Conservation (phyloP, 495 filamentous ascomycete genomes). For the Lichenothelia convexa region DNA sequence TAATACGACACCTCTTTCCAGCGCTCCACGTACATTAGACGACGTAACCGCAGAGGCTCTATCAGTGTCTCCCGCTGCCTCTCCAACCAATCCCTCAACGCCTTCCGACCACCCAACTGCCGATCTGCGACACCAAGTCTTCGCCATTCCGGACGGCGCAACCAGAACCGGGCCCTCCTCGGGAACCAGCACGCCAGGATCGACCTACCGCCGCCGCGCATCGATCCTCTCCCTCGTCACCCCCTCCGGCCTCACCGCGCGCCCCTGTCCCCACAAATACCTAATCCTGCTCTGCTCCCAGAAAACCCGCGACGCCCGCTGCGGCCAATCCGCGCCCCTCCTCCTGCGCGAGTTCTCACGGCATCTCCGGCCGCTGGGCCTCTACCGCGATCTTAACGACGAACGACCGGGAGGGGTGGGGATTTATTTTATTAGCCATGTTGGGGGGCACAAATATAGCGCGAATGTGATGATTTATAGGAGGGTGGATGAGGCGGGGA, state of each 20-base stretch:
- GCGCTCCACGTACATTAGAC: slow-evolving; percentile 17
- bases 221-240: slow-evolving; percentile 18
- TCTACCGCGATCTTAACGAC: slow-evolving; percentile 78
- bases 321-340: slow-evolving; percentile 80
- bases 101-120: neutral
- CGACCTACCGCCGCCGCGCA: neutral
- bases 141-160: neutral
- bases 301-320: slow-evolving; percentile 79
- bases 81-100: neutral
- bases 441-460: slow-evolving; percentile 85
- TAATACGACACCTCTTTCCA: slow-evolving; percentile 48
- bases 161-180: slow-evolving; percentile 1
- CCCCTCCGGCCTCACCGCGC: slow-evolving; percentile 39
- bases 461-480: slow-evolving; percentile 89
- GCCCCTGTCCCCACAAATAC: slow-evolving; percentile 59
- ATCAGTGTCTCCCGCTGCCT: neutral
- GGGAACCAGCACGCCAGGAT: slow-evolving; percentile 5
- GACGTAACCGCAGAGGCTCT: neutral
- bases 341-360: slow-evolving; percentile 74
- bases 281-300: slow-evolving; percentile 91
- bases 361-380: slow-evolving; percentile 63
- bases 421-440: slow-evolving; percentile 89
- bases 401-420: slow-evolving; percentile 76
- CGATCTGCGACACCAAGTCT: slow-evolving; percentile 1
- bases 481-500: slow-evolving; percentile 25